These are phyloP conservation scores for Populus hybrid DNA, from an alignment of 441 rosid genomes.

Conservation along the genomic window DNA sequence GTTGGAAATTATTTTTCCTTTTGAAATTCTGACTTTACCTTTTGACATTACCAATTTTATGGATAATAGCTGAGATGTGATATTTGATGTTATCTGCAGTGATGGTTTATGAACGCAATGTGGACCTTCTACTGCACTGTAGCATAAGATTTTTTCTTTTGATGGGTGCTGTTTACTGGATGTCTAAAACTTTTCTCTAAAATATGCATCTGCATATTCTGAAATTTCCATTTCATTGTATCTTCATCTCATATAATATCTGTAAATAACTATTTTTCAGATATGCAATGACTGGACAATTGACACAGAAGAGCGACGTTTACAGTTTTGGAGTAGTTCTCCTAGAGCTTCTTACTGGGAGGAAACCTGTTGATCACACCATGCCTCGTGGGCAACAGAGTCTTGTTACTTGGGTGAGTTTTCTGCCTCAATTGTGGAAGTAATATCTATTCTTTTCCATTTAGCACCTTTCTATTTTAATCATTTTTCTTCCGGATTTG, in stretches of 20 bases:
- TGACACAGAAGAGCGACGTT: slow-evolving; percentile 99
- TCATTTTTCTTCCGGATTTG: background rate
- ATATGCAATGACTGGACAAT: slow-evolving; percentile 97
- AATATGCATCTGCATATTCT: background rate
- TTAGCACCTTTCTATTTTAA: no score
- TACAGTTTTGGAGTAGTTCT: slow-evolving; percentile 98
- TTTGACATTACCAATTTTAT: background rate
- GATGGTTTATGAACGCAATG: background rate
- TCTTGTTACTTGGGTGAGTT: slow-evolving; percentile 93
- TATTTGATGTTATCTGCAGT: background rate
- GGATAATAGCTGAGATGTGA: background rate
- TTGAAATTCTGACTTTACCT: background rate
- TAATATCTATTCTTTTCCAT: background rate
- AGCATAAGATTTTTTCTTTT: background rate
- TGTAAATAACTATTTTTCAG: slow-evolving; percentile 35
- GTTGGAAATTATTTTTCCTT: background rate
- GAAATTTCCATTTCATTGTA: background rate
- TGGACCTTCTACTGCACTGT: background rate
- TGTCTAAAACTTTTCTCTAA: background rate
- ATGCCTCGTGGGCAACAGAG: slow-evolving; percentile 99
- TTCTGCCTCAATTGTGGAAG: slow-evolving; percentile 2
- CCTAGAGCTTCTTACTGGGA: slow-evolving; percentile 89
- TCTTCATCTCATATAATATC: background rate
- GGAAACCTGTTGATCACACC: slow-evolving; percentile 98
- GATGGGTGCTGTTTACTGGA: background rate